Base-by-base conservation (phyloP, 768 basidiomycete genomes). In the Lepiota subincarnata region DNA sequence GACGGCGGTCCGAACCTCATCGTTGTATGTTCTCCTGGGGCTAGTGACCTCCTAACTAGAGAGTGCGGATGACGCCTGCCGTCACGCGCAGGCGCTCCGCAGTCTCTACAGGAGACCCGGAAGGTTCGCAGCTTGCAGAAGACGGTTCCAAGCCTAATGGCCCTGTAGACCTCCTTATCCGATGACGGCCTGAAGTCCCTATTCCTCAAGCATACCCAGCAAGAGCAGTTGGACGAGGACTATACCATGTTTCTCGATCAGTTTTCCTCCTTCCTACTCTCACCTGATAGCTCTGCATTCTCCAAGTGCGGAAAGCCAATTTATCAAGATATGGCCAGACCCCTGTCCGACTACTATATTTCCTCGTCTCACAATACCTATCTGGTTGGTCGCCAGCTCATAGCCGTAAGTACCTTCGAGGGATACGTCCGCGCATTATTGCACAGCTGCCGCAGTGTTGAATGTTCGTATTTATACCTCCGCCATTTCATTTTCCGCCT, bases 321-420 rank as follows among this genome's bases (percentile, higher is more conserved):
- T 4, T 76, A 75, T 66, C 90, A 94, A 46, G 87, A 97, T 60
- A 98, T 98, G 97, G 87, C 87, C 0, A 74, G 80, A 1, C 92
- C 96, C 1, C 73, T 97, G 13, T 81, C 84, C 1, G 89, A 98
- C 54, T 98, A 98, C 41, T 95, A 79, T 63, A 84, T 96, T 63
- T 92, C 90, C 6, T 89, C 89, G 26, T 89, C 88, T 31, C 89
- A 98, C 65, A 98, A 98, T 59, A 94, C 92, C 0, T 94, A 94
- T 63, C 82, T 95, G 7, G 82, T 91, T 14, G 92, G 92, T 0
- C 79, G 89, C 62, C 92, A 95, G 62, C 77, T 92, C 3, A 78
- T 94, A 38, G 96, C 96, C 4, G 83, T 86, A 26, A 92, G 89
- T 56, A 94, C 94, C 0, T 82, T 92, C 22, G 95, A 97, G 63